phyloP scores from a whole-genome alignment of 306 rosid genomes.

The Pyrus betulifolia region DNA sequence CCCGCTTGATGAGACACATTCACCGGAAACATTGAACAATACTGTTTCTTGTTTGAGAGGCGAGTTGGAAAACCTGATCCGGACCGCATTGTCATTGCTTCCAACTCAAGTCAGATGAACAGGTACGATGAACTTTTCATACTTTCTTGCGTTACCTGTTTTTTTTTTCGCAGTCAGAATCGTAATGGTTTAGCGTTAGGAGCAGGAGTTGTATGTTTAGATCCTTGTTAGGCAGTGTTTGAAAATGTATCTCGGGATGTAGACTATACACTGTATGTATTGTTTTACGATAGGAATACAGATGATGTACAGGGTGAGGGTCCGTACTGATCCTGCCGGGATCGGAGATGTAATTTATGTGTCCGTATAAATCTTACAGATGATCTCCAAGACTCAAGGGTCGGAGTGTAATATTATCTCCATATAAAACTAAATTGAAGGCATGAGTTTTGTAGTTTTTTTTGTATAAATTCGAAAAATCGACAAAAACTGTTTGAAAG shows the following conservation, averaged over 20 bases:
- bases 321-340: neutral
- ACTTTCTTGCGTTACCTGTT: neutral
- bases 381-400: no score
- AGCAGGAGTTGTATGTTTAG: neutral
- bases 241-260: neutral
- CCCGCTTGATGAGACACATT: constrained; percentile 27
- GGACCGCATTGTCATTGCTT: constrained; percentile 36
- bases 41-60: constrained; percentile 42
- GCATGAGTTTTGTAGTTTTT: no score
- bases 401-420: no score
- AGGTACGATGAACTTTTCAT: neutral
- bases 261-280: neutral
- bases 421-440: no score
- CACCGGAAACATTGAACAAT: constrained; percentile 39
- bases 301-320: neutral
- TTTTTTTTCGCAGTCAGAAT: neutral
- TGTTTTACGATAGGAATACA: neutral
- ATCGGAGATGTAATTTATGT: no score
- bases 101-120: constrained; percentile 11
- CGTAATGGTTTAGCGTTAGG: neutral
- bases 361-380: no score
- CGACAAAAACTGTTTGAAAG: no score
- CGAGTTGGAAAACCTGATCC: constrained; percentile 46
- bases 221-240: neutral
- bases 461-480: no score